Conservation (phyloP, 345 rosid species). For the Acer negundo region DNA sequence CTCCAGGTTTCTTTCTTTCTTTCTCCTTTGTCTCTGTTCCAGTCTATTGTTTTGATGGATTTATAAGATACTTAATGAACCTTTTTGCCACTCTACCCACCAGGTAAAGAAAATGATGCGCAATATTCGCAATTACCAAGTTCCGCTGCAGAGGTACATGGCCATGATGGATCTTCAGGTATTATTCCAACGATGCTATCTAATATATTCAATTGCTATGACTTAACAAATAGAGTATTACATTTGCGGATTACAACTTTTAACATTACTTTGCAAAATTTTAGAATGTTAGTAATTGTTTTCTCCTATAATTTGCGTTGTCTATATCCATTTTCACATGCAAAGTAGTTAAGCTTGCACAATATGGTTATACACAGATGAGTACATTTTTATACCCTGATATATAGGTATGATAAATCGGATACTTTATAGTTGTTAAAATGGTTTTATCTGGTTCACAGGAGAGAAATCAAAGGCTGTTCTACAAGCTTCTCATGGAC, state of each 20-base stretch:
- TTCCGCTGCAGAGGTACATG: constrained; percentile 93
- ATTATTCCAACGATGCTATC: neutral
- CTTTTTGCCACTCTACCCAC: neutral
- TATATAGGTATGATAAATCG: neutral
- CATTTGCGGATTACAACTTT: neutral
- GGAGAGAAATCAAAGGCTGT: constrained; percentile 85
- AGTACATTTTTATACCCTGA: neutral
- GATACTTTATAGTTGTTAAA: neutral
- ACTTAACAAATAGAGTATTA: neutral
- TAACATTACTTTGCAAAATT: neutral
- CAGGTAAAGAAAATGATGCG: constrained; percentile 94
- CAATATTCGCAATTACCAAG: constrained; percentile 79
- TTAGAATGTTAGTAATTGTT: neutral
- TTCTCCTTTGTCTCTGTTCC: neutral
- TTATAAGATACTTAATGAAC: constrained; percentile 7
- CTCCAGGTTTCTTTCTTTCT: constrained; percentile 62
- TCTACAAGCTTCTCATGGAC: constrained; percentile 89
- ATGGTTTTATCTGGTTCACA: constrained; percentile 31
- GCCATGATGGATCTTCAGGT: constrained; percentile 99
- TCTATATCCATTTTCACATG: neutral
- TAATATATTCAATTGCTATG: neutral
- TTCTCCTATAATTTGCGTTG: neutral
- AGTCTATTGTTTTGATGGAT: neutral
- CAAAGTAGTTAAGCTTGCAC: neutral
- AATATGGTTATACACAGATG: neutral